Percentiles rank a stretch among this genome's conserved stretches.
Conservation (phyloP, 768 basidiomycete genomes). For the Trametes gibbosa region DNA sequence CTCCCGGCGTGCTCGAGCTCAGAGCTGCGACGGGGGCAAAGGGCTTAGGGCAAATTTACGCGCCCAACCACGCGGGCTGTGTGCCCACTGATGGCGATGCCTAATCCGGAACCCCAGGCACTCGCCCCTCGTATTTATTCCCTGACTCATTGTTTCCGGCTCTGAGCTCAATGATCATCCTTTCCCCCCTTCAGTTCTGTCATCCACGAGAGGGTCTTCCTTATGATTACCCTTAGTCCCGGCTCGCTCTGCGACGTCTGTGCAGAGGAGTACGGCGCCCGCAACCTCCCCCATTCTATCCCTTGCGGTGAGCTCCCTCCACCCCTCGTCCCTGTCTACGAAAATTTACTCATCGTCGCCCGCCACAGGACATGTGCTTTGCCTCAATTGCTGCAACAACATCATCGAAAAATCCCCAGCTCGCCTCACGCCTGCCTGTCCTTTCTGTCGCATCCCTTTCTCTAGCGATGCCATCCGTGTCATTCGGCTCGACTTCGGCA, state of each 20-base stretch:
- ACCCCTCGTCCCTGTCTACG: slow-evolving; percentile 14
- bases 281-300: slow-evolving; percentile 74
- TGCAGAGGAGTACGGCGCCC: slow-evolving; percentile 79
- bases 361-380: slow-evolving; percentile 72
- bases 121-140: slow-evolving; percentile 27
- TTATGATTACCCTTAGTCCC: slow-evolving; percentile 79
- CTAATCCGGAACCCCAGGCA: slow-evolving; percentile 23
- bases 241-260: slow-evolving; percentile 88
- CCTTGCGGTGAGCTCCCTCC: slow-evolving; percentile 61
- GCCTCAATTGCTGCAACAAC: slow-evolving; percentile 71
- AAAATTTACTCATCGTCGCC: slow-evolving; percentile 27
- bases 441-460: slow-evolving; percentile 82
- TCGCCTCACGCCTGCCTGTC: slow-evolving; percentile 71
- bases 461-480: slow-evolving; percentile 63
- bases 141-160: slow-evolving; percentile 24
- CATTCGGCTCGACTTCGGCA: slow-evolving; percentile 74
- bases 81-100: slow-evolving; percentile 14
- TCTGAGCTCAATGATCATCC: slow-evolving; percentile 29
- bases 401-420: slow-evolving; percentile 79
- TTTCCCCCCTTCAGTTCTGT: slow-evolving; percentile 25
- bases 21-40: slow-evolving; percentile 17
- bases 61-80: slow-evolving; percentile 14
- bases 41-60: slow-evolving; percentile 19
- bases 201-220: slow-evolving; percentile 26
- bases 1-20: slow-evolving; percentile 12